A percentile compares a stretch with the other conserved stretches of the same genome.
Conservation (phyloP, 176 grass and related monocot genomes). For the Aegilops speltoides region DNA sequence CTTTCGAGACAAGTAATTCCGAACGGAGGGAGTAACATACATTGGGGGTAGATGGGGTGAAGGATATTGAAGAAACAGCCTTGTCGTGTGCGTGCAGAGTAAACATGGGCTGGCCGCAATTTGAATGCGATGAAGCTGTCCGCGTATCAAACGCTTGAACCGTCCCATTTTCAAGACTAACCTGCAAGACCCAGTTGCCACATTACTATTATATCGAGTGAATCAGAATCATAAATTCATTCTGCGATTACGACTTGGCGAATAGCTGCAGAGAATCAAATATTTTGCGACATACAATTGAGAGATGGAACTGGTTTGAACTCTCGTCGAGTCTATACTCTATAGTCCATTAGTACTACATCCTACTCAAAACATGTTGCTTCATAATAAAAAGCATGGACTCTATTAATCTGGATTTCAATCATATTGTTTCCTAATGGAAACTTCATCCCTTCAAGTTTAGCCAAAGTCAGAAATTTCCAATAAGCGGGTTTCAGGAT, state of each 20-base stretch:
- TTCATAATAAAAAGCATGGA: background rate
- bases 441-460: slow-evolving; percentile 1
- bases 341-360: no score
- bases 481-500: background rate
- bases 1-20: no score
- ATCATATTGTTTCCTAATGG: background rate
- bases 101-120: slow-evolving; percentile 50
- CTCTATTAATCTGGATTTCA: background rate
- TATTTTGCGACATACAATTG: no score
- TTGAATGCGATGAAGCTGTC: slow-evolving; percentile 54
- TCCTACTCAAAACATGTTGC: no score
- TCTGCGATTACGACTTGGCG: no score
- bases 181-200: slow-evolving; percentile 33
- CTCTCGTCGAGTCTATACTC: no score
- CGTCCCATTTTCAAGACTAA: slow-evolving; percentile 86
- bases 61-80: slow-evolving; percentile 60
- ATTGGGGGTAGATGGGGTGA: slow-evolving; percentile 38
- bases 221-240: no score
- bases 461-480: slow-evolving; percentile 6
- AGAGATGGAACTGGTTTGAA: no score
- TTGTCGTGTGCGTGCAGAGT: slow-evolving; percentile 81
- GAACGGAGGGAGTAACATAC: no score
- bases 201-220: background rate
- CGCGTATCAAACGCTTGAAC: slow-evolving; percentile 86
- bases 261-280: no score